Conservation (phyloP, 2,329 filamentous ascomycete species). For the Pyrenophora graminea region DNA sequence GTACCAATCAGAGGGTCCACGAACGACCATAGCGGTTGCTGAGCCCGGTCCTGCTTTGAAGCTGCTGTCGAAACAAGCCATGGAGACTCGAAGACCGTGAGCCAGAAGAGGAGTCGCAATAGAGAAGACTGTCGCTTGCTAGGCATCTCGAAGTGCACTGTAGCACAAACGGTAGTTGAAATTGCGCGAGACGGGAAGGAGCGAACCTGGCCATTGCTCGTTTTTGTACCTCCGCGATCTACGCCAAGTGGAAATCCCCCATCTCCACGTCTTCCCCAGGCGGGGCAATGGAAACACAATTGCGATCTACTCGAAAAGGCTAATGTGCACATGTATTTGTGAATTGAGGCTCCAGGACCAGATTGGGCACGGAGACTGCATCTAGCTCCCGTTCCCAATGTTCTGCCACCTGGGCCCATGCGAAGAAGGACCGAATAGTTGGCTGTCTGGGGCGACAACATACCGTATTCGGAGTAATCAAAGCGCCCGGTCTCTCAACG, state of each 20-base stretch:
- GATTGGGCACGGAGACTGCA: not conserved
- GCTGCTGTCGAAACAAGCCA: not conserved
- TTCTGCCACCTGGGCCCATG: not conserved
- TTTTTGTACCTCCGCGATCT: not conserved
- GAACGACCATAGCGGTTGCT: not conserved
- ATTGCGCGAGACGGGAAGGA: not conserved
- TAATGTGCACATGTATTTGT: not conserved
- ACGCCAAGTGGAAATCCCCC: not conserved
- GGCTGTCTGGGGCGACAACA: no score
- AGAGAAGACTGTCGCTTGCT: not conserved
- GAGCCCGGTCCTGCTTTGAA: not conserved
- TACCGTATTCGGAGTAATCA: no score
- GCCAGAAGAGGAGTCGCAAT: not conserved
- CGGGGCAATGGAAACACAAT: not conserved
- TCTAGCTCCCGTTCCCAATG: not conserved
- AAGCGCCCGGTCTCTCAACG: no score
- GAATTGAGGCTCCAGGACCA: not conserved
- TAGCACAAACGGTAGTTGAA: not conserved
- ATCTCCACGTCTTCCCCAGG: not conserved
- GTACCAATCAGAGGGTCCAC: conserved; percentile 51
- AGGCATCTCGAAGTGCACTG: not conserved
- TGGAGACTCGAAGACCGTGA: not conserved
- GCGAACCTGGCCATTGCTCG: not conserved
- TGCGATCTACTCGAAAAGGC: not conserved
- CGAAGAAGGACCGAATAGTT: not conserved